Evolutionary conservation across 116 monocot genomes (phyloP).

Genomic region (Thalassia testudinum): DNA sequence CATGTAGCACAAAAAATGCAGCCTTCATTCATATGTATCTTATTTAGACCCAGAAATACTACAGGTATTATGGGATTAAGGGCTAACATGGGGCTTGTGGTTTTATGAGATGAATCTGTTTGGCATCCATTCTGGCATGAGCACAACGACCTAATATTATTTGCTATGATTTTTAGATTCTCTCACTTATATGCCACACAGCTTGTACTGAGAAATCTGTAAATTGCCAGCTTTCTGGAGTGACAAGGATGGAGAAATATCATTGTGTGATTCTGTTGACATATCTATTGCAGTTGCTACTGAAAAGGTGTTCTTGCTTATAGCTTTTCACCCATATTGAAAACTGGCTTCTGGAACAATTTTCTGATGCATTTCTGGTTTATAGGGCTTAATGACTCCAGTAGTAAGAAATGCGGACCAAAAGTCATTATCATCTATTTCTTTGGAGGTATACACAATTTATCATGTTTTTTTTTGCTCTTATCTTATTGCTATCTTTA

Average conservation of each 20-base stretch:
- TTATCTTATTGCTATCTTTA: too few species aligned
- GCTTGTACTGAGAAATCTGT: not conserved
- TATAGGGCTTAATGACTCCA: slow-evolving; percentile 96
- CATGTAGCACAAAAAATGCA: too few species aligned
- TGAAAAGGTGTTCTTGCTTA: slow-evolving; percentile 39
- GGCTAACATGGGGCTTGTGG: too few species aligned
- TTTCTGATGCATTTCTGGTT: not conserved
- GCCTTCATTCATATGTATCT: too few species aligned
- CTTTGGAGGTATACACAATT: slow-evolving; percentile 86
- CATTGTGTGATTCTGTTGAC: slow-evolving; percentile 61
- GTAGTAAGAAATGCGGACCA: slow-evolving; percentile 93
- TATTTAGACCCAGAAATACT: too few species aligned
- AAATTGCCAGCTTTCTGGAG: slow-evolving; percentile 64
- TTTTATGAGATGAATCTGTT: too few species aligned
- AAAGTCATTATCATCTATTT: slow-evolving; percentile 73
- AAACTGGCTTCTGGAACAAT: not conserved
- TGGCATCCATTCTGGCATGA: too few species aligned
- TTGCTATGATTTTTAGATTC: too few species aligned
- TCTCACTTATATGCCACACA: not conserved
- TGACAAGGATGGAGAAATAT: slow-evolving; percentile 44
- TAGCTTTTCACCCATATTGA: not conserved
- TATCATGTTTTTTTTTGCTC: too few species aligned
- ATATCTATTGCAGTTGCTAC: slow-evolving; percentile 98
- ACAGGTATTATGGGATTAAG: too few species aligned
- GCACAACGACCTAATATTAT: too few species aligned